Evolutionary conservation across 495 filamentous ascomycete species (phyloP).

Genomic region (Hypomontagnella submonticulosa): DNA sequence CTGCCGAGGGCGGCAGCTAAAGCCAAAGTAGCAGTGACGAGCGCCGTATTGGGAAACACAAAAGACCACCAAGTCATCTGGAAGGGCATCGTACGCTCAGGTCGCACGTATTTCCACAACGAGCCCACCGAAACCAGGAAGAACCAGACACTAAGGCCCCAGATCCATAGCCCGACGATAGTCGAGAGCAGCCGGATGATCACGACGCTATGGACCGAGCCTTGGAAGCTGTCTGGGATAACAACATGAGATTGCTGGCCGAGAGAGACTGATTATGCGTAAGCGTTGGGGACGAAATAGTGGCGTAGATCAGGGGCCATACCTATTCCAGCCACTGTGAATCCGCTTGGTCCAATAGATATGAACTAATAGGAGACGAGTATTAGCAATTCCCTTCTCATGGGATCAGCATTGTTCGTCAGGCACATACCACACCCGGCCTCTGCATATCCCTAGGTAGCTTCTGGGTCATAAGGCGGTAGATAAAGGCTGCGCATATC

Average conservation of each 20-base stretch:
- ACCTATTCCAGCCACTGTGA: conserved; percentile 77
- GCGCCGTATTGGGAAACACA: conserved; percentile 85
- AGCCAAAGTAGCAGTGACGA: conserved; percentile 78
- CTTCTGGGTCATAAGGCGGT: conserved; percentile 92
- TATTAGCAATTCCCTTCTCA: not conserved
- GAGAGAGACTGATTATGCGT: conserved; percentile 49
- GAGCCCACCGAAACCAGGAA: conserved; percentile 83
- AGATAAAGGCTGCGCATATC: conserved; percentile 87
- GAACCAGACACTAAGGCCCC: conserved; percentile 88
- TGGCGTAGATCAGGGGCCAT: not conserved
- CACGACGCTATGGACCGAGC: conserved; percentile 49
- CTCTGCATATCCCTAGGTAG: conserved; percentile 79
- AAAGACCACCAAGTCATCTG: conserved; percentile 92
- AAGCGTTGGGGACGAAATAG: not conserved
- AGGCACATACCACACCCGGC: conserved; percentile 70
- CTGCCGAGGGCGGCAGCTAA: conserved; percentile 73
- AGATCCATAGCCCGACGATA: conserved; percentile 77
- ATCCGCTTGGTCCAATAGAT: conserved; percentile 80
- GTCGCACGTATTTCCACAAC: conserved; percentile 75
- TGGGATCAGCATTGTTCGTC: not conserved
- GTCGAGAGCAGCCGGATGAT: conserved; percentile 56
- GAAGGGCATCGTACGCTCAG: conserved; percentile 70
- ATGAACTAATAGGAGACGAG: conserved; percentile 65
- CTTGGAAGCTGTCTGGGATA: conserved; percentile 54
- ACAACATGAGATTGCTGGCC: conserved; percentile 53